Base-by-base conservation (phyloP, 2,329 filamentous ascomycete genomes). In the Diaporthe nobilis region DNA sequence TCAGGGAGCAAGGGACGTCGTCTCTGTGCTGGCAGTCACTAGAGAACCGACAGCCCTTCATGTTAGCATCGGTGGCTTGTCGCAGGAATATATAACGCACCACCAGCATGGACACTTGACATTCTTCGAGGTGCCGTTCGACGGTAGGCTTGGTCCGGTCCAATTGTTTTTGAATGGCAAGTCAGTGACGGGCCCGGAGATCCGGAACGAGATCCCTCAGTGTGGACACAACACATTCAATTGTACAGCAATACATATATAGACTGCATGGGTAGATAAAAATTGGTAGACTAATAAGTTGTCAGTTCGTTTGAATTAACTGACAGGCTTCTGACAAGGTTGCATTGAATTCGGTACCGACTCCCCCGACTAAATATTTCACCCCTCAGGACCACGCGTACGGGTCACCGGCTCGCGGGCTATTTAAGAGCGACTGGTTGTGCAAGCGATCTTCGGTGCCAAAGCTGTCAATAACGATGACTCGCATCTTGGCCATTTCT, bases 11-110 rank as follows among this genome's bases (percentile, higher is more conserved):
- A 80, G 85, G 73, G 87, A 89, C 55, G 83, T 85, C 22, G 80
- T 89, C 25, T 89, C 87, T 37, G 80, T 88, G 57, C 84, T 88
- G 71, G 81, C 81, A 12, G 75, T 85, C n/a, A 82, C 82, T 17
- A 82, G 81, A 65, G 78, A 80, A 17, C 57, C 82, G 5, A 81
- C 81, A 7, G 79, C 80, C 4, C 83, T 87, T 67, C 82, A 79
- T 0, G 80, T 87, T 67, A 78, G 80, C 10, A 85, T 88, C 51
- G 86, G 86, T 4, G 81, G 81, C 28, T 55, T 73, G 1, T 79
- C 79, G n/a, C 81, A 82, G 75, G 80, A 80, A 15, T 82, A 84
- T 71, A 79, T 76, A 22, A 78, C 82, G 8, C 80, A 79, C 13
- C 82, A 79, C 20, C 80, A 80, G 7, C 74, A 81, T 42, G 80